Evolutionary conservation across 2,329 filamentous ascomycete genomes (phyloP).

Genomic region (Gnomoniopsis smithogilvyi): DNA sequence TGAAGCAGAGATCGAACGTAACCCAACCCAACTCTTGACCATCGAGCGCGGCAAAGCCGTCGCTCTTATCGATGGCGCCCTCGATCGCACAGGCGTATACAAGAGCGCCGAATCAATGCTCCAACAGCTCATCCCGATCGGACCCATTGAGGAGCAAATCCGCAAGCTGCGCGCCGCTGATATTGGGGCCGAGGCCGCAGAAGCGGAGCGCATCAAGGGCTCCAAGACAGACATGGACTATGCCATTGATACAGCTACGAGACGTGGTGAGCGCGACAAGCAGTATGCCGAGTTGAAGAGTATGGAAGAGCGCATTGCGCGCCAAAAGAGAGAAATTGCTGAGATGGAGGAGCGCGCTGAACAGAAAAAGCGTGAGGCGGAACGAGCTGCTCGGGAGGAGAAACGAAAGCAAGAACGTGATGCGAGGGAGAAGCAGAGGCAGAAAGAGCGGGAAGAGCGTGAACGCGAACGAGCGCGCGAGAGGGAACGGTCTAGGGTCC

Average conservation of each 20-base stretch:
- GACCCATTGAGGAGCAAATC: conserved; percentile 66
- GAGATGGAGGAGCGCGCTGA: conserved; percentile 42
- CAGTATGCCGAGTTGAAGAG: conserved; percentile 58
- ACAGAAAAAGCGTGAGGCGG: conserved; percentile 29
- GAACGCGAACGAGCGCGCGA: conserved; percentile 53
- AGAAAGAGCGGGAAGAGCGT: conserved; percentile 37
- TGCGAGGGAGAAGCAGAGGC: conserved; percentile 35
- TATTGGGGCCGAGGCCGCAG: conserved; percentile 66
- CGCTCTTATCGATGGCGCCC: conserved; percentile 72
- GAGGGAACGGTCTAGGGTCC: conserved; percentile 33
- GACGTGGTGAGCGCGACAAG: conserved; percentile 58
- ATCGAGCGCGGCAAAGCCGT: conserved; percentile 72
- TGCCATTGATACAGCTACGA: conserved; percentile 60
- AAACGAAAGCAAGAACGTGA: conserved; percentile 32
- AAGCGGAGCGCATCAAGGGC: conserved; percentile 61
- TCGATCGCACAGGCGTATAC: conserved; percentile 75
- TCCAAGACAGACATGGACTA: conserved; percentile 74
- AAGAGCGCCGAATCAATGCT: conserved; percentile 67
- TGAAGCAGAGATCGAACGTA: conserved; percentile 71
- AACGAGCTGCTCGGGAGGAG: conserved; percentile 30
- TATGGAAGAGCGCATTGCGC: conserved; percentile 59
- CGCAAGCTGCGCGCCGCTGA: conserved; percentile 65
- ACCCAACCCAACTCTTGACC: conserved; percentile 67
- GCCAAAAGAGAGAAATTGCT: conserved; percentile 56
- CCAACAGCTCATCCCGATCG: conserved; percentile 63